Conservation (phyloP, 2,329 filamentous ascomycete genomes). For the Talaromyces sp. region DNA sequence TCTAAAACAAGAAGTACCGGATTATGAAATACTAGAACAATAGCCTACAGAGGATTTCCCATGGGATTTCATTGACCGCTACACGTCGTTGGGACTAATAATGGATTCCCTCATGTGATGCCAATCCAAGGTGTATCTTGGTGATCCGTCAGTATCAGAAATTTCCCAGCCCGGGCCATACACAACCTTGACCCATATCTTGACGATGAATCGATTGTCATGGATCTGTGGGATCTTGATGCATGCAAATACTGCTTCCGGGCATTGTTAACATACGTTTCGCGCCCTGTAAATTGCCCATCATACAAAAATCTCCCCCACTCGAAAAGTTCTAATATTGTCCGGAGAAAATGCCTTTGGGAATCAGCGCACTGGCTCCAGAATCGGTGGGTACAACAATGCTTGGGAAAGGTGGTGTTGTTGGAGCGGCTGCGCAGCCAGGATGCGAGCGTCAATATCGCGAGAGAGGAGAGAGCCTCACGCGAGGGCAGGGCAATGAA, state of each 20-base stretch:
- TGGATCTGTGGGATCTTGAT: not conserved
- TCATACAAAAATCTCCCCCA: too few relatives aligned
- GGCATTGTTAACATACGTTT: not conserved
- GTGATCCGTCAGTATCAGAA: not conserved
- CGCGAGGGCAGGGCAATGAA: not conserved
- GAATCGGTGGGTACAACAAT: slow-evolving; percentile 11
- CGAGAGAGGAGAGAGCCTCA: slow-evolving; percentile 1
- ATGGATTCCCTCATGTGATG: not conserved
- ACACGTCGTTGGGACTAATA: not conserved
- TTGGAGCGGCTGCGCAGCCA: slow-evolving; percentile 8
- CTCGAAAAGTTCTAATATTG: not conserved
- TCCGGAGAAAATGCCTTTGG: not conserved
- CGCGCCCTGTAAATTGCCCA: not conserved
- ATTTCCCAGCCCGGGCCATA: not conserved
- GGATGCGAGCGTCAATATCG: slow-evolving; percentile 3
- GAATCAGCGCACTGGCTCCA: slow-evolving; percentile 5
- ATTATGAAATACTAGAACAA: too few relatives aligned
- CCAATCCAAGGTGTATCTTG: not conserved
- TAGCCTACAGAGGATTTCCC: not conserved
- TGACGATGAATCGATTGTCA: not conserved
- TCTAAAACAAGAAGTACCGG: too few relatives aligned
- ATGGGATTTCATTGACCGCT: not conserved
- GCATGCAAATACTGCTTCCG: not conserved
- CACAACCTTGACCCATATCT: not conserved
- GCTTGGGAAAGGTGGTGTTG: slow-evolving; percentile 11